Conservation (phyloP, 1,284 basidiomycete species). For the Earliella scabrosa region DNA sequence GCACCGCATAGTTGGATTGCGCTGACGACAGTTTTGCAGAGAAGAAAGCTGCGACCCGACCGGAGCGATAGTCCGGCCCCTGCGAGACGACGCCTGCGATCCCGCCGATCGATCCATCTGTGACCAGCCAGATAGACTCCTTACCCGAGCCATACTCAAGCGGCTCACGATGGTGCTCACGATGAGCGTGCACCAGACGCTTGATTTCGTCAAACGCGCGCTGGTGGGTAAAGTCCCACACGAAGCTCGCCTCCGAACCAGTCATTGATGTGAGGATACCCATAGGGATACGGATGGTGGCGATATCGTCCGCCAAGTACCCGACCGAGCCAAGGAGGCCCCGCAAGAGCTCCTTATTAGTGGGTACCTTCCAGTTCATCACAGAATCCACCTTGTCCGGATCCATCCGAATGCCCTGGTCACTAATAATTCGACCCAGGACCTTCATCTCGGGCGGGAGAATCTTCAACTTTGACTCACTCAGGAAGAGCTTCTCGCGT, state of each 20-base stretch:
- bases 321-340: conserved; percentile 26
- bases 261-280: conserved; percentile 21
- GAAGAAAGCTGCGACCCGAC: conserved; percentile 30
- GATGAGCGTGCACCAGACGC: conserved; percentile 20
- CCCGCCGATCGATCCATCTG: conserved; percentile 22
- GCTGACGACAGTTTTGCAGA: conserved; percentile 36
- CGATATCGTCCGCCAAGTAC: conserved; percentile 22
- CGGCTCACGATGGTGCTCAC: conserved; percentile 22
- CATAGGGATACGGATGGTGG: conserved; percentile 28
- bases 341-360: conserved; percentile 19
- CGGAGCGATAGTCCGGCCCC: conserved; percentile 10
- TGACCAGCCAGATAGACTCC: conserved; percentile 22
- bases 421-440: conserved; percentile 36
- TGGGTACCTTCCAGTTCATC: conserved; percentile 36
- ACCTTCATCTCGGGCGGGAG: conserved; percentile 30
- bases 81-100: conserved; percentile 26
- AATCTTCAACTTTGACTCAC: conserved; percentile 34
- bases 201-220: conserved; percentile 35
- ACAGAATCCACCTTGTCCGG: conserved; percentile 35
- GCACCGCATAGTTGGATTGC: conserved; percentile 35
- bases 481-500: conserved; percentile 29
- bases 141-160: conserved; percentile 26
- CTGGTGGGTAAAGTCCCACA: conserved; percentile 31
- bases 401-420: conserved; percentile 36
- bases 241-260: conserved; percentile 10